A percentile compares a stretch with the other conserved stretches of the same genome.
These are phyloP conservation scores for Phytophthora gonapodyides DNA, from an alignment of 352 stramenopile genomes.

Conservation along the genomic window DNA sequence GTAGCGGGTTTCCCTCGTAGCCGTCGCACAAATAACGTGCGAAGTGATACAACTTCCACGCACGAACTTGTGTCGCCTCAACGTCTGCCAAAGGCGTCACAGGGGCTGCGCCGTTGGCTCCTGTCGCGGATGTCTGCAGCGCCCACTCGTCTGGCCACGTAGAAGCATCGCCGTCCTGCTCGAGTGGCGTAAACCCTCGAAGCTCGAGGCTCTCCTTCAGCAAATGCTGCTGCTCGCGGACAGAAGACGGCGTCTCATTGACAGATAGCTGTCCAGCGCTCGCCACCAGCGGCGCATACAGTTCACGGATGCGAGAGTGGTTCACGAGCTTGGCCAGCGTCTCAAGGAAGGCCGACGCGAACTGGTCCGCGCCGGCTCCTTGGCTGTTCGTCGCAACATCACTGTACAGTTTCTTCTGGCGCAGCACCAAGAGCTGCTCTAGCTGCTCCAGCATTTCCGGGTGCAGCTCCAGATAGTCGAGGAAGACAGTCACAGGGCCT, in stretches of 20 bases:
- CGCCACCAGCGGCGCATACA: constrained; percentile 42
- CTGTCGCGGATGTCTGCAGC: constrained; percentile 25
- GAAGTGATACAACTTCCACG: constrained; percentile 69
- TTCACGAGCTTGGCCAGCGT: constrained; percentile 63
- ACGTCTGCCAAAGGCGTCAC: constrained; percentile 41
- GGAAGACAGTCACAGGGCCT: constrained; percentile 67
- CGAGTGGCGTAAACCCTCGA: constrained; percentile 65
- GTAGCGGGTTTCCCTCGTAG: constrained; percentile 61
- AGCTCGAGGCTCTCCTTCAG: constrained; percentile 82
- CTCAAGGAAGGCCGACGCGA: constrained; percentile 49
- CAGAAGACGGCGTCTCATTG: constrained; percentile 26
- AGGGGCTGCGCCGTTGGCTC: constrained; percentile 17
- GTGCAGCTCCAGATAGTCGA: constrained; percentile 65
- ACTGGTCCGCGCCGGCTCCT: constrained; percentile 27
- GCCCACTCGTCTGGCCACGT: constrained; percentile 34
- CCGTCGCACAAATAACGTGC: constrained; percentile 59
- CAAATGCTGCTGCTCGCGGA: constrained; percentile 48
- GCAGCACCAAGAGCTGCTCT: constrained; percentile 36
- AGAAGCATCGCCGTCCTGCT: constrained; percentile 14
- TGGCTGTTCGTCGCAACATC: constrained; percentile 29
- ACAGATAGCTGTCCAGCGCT: constrained; percentile 7
- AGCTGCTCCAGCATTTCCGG: constrained; percentile 49
- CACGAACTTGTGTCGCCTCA: constrained; percentile 55
- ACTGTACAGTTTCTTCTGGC: constrained; percentile 35
- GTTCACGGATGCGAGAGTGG: constrained; percentile 45